Evolutionary conservation across 2,329 filamentous ascomycete species (phyloP).

Genomic region (Didymella glomerata): DNA sequence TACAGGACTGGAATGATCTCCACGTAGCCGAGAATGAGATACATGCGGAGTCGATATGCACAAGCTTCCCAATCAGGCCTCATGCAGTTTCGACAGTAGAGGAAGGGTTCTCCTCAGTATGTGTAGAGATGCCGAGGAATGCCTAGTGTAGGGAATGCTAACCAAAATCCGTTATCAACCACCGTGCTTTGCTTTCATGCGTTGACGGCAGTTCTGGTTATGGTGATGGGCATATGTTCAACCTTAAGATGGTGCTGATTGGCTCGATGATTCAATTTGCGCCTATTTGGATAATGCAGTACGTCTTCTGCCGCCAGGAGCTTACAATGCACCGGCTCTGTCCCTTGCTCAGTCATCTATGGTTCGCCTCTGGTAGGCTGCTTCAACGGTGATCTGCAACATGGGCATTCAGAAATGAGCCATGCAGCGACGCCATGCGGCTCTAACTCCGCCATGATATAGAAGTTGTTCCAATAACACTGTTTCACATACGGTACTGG

Average conservation of each 20-base stretch:
- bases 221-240: not conserved
- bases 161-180: constrained; percentile 3
- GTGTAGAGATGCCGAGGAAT: constrained; percentile 12
- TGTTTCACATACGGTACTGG: constrained; percentile 9
- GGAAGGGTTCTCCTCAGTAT: constrained; percentile 34
- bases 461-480: constrained; percentile 6
- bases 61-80: constrained; percentile 35
- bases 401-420: constrained; percentile 36
- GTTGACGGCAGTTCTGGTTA: not conserved
- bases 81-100: constrained; percentile 30
- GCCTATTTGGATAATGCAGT: constrained; percentile 33
- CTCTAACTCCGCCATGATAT: constrained; percentile 30
- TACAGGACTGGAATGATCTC: constrained; percentile 39
- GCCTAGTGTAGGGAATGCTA: constrained; percentile 13
- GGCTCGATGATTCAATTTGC: constrained; percentile 32
- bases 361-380: constrained; percentile 25
- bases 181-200: not conserved
- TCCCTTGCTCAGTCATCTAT: constrained; percentile 21
- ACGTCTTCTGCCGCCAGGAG: constrained; percentile 33
- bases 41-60: constrained; percentile 44
- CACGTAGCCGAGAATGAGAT: constrained; percentile 48
- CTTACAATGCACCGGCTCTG: constrained; percentile 20
- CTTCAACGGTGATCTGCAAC: constrained; percentile 36
- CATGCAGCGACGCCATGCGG: constrained; percentile 44
- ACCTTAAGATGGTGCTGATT: constrained; percentile 5